Conservation (phyloP, 208 protist species). For the Crithidia acanthocephali region DNA sequence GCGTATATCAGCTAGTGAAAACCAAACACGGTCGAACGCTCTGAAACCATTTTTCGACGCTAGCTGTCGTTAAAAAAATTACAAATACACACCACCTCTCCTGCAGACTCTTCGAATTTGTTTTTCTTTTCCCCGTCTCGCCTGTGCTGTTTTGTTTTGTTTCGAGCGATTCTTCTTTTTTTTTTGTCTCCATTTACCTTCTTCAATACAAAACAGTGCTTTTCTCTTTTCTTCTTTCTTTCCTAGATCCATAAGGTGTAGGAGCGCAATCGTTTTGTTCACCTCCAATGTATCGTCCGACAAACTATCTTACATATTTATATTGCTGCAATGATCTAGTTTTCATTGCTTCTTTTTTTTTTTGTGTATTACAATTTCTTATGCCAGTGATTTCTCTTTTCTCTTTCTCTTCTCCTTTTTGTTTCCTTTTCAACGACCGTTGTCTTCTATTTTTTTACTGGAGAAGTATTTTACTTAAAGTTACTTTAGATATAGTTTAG, state of each 20-base stretch:
- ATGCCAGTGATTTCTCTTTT: not conserved
- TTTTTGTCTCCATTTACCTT: not conserved
- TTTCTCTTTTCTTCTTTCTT: constrained; percentile 1
- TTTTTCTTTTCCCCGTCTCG: not conserved
- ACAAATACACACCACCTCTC: not conserved
- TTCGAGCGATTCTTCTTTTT: not conserved
- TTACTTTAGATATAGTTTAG: constrained; percentile 1
- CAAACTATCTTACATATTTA: no score
- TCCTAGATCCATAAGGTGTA: no score
- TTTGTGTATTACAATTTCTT: constrained; percentile 11
- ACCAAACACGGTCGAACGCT: no score
- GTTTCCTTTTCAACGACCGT: not conserved
- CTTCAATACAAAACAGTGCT: not conserved
- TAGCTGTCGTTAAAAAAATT: not conserved
- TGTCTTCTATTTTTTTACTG: not conserved
- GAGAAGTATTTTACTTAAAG: not conserved
- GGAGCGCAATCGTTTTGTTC: no score
- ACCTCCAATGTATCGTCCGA: no score
- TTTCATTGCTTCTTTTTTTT: constrained; percentile 18
- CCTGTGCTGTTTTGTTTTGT: not conserved
- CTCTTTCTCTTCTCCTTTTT: not conserved
- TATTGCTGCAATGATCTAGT: no score
- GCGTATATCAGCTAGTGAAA: not conserved
- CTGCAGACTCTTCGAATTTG: not conserved
- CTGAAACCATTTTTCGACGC: not conserved